Percentiles rank a stretch among this genome's conserved stretches.
Conservation (phyloP, 306 rosid species). For the Quercus bicolor region DNA sequence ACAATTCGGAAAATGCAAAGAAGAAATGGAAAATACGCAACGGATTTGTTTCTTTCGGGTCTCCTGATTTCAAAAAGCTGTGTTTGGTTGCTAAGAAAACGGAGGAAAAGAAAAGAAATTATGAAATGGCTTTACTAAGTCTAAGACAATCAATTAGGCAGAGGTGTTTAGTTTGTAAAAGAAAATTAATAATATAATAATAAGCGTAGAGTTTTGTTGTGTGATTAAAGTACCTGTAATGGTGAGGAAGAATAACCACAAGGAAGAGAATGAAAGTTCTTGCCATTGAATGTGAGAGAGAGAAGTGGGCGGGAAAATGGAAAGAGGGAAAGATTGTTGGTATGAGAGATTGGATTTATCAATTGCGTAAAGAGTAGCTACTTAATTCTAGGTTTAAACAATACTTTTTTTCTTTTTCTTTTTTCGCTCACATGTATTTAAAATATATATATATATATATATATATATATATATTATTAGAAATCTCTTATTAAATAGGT, state of each 20-base stretch:
- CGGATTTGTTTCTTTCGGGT: background rate
- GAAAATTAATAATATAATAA: too few relatives aligned
- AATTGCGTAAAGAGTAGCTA: too few relatives aligned
- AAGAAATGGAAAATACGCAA: background rate
- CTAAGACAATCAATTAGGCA: background rate
- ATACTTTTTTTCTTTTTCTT: too few relatives aligned
- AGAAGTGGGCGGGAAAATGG: background rate
- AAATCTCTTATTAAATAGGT: accelerated
- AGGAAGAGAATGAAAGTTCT: background rate
- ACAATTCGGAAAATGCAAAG: background rate
- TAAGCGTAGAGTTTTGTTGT: too few relatives aligned
- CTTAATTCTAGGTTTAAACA: too few relatives aligned
- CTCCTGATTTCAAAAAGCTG: background rate
- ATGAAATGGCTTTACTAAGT: background rate
- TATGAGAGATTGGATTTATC: background rate
- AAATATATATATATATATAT: too few relatives aligned
- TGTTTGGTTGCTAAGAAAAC: background rate
- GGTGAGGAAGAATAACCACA: background rate
- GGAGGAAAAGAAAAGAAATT: background rate
- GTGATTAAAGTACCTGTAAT: background rate
- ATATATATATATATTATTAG: too few relatives aligned
- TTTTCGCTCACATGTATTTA: too few relatives aligned
- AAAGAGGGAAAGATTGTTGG: background rate
- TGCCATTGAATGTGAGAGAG: background rate
- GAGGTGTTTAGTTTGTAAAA: background rate